phyloP scores from a whole-genome alignment of 73 alveolate genomes.

The Stentor roeselii region DNA sequence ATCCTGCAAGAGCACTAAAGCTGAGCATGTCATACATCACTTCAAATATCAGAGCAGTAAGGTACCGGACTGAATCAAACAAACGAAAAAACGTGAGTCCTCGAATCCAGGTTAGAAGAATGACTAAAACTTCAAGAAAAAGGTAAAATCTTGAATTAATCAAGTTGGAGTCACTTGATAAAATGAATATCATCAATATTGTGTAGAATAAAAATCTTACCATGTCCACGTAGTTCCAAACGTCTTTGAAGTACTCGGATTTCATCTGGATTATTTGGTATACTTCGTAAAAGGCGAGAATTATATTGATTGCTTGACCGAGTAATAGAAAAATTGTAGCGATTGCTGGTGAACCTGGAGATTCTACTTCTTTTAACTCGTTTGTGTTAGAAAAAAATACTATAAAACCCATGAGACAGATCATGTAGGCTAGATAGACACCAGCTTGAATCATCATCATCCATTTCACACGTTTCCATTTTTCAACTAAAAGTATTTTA shows the following conservation, averaged over 20 bases:
- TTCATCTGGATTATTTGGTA: not conserved
- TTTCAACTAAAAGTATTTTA: not conserved
- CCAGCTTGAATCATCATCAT: not conserved
- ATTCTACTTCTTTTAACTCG: not conserved
- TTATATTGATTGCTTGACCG: not conserved
- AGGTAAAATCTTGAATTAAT: no score
- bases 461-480: constrained; percentile 11
- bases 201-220: not conserved
- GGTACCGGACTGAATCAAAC: not conserved
- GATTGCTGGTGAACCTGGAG: no score
- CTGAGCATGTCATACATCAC: not conserved
- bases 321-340: not conserved
- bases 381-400: not conserved
- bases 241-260: not conserved
- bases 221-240: not conserved
- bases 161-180: not conserved
- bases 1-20: not conserved
- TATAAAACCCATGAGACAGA: not conserved
- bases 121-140: no score
- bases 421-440: not conserved
- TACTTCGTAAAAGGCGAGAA: not conserved
- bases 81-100: not conserved
- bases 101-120: not conserved
- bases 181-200: no score
- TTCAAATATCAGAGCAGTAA: not conserved